Percentiles rank a stretch among this genome's conserved stretches.
These are phyloP conservation scores for Lithohypha guttulata DNA, from an alignment of 2,329 filamentous ascomycete species.

Conservation along the genomic window DNA sequence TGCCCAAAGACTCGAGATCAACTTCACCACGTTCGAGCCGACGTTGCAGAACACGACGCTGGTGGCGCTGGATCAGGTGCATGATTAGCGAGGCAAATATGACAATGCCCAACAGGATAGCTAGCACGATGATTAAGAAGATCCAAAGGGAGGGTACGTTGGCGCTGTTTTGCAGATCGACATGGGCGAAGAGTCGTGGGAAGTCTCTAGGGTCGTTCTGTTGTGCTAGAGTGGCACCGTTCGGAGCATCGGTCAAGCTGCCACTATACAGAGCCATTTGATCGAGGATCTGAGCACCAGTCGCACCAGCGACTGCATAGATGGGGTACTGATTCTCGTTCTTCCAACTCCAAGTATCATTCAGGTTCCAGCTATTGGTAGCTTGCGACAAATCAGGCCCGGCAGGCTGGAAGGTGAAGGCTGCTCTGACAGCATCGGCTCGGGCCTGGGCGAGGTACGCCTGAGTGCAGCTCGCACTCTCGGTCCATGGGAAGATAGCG, in stretches of 20 bases:
- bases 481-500: constrained; percentile 80
- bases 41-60: constrained; percentile 55
- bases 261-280: constrained; percentile 69
- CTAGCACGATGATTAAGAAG: constrained; percentile 60
- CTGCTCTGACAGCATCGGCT: constrained; percentile 50
- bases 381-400: constrained; percentile 54
- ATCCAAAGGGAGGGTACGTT: constrained; percentile 69
- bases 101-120: constrained; percentile 58
- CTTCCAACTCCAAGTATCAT: constrained; percentile 63
- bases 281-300: constrained; percentile 58
- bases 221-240: constrained; percentile 25
- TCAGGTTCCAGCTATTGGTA: constrained; percentile 60
- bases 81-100: constrained; percentile 57
- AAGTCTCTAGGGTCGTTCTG: constrained; percentile 33
- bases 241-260: constrained; percentile 44
- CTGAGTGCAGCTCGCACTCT: constrained; percentile 53
- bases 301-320: constrained; percentile 63
- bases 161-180: constrained; percentile 34
- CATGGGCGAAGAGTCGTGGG: constrained; percentile 38
- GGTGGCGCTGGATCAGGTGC: constrained; percentile 64
- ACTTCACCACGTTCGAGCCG: constrained; percentile 69
- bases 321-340: constrained; percentile 62
- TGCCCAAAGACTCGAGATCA: constrained; percentile 74
- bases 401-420: constrained; percentile 45
- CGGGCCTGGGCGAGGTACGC: constrained; percentile 56